A percentile compares a stretch with the other conserved stretches of the same genome.
These are phyloP conservation scores for Coleophoma crateriformis DNA, from an alignment of 2,329 filamentous ascomycete genomes.

Conservation along the genomic window DNA sequence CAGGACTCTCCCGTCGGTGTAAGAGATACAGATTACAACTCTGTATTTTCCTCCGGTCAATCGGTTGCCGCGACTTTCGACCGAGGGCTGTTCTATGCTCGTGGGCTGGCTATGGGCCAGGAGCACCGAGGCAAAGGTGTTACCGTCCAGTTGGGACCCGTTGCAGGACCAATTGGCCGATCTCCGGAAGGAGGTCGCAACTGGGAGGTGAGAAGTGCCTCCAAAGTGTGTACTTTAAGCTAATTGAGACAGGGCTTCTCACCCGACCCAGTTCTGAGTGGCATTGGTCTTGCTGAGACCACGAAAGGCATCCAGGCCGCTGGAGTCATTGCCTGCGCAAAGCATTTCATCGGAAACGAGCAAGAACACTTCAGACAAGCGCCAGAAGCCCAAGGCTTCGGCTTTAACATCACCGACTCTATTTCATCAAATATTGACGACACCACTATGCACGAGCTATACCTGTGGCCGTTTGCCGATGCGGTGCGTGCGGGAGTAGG, in stretches of 20 bases:
- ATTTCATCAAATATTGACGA: constrained; percentile 52
- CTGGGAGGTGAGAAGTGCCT: constrained; percentile 66
- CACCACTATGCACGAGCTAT: constrained; percentile 54
- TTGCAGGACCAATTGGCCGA: constrained; percentile 63
- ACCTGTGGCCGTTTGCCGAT: constrained; percentile 53
- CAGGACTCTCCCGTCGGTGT: constrained; percentile 26
- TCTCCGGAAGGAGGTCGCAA: constrained; percentile 63
- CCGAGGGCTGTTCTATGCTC: constrained; percentile 48
- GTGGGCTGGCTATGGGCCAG: constrained; percentile 41
- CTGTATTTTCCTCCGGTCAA: constrained; percentile 65
- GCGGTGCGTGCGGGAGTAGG: constrained; percentile 67
- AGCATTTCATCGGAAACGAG: constrained; percentile 67
- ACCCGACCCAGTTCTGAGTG: constrained; percentile 69
- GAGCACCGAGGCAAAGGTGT: constrained; percentile 73
- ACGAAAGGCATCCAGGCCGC: constrained; percentile 76
- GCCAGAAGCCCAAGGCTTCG: constrained; percentile 44
- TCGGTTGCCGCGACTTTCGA: constrained; percentile 68
- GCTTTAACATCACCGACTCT: constrained; percentile 57
- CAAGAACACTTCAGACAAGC: constrained; percentile 47
- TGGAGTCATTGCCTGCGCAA: constrained; percentile 78
- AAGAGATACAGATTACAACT: constrained; percentile 56
- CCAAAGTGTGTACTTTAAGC: constrained; percentile 29
- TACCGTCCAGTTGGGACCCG: constrained; percentile 69
- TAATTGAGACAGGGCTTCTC: constrained; percentile 48
- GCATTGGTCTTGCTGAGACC: constrained; percentile 64